Evolutionary conservation across 768 basidiomycete genomes (phyloP), one percentile per base, ranked within the genome.

Genomic region (Lactarius hengduanensis): DNA sequence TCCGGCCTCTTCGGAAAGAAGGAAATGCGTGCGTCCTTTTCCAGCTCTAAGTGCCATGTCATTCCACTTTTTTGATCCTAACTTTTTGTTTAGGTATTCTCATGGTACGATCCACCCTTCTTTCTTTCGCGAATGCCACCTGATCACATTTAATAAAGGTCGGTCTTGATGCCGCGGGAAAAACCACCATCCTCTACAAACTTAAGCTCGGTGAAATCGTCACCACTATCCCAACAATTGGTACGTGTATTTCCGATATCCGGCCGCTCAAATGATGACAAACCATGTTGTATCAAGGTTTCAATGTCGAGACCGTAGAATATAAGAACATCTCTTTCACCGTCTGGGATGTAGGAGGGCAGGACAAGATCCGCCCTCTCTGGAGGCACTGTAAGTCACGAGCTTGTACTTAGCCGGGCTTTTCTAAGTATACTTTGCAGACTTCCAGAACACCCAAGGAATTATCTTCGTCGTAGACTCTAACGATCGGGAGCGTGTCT

Each of bases 271-370:
- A 59, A 64, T 64, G 34, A 32, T 58, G 65, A 65, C 72, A 65
- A 32, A 32, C 32, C 32, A 32, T 32, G 32, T 64, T 73, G 74
- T 66, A n/a, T 47, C 28, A 71, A 98, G 97, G 97, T 67, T 99
- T 99, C 85, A 99, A 99, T 77, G 97, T 99, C 73, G 97, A 99
- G 85, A 98, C 97, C 68, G 97, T 99, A 72, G 96, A 98, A 80
- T 98, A 99, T 83, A 98, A 98, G 86, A 99, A 98, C 84, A 98
- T 98, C 71, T 97, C 95, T 30, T 99, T 99, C 87, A 99, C 96
- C 28, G 97, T 98, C 56, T 98, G 97, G 97, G 97, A 99, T 81
- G 97, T 99, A 70, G 97, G 97, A 86, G 97, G 96, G 74, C 96
- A 99, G 82, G 96, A 99, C 82, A 99, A 98, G 89, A 98, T 98